Base-by-base conservation (phyloP, 441 rosid species). In the Pelargonium cotyledonis region DNA sequence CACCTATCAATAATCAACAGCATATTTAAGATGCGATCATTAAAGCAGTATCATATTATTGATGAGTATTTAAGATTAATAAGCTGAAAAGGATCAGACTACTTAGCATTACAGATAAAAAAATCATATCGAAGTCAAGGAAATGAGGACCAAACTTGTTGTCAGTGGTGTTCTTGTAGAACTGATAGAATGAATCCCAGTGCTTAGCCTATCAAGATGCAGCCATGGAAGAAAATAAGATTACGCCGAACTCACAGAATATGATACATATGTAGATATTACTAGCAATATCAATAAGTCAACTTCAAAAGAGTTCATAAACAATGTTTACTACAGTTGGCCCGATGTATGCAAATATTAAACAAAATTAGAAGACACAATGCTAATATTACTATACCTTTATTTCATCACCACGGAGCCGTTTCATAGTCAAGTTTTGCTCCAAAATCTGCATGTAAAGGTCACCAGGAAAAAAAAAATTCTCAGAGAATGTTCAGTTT, bases 141-240 rank as follows among this genome's bases (percentile, higher is more conserved):
- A 63, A 68, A 63, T 69, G 26, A 57, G 70, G 70, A 80, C 85
- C 85, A 31, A 74, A 94, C 98, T 89, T 94, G 89, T 91, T 94
- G 82, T 91, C 91, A 5, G 97, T 89, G 19, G 97, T 94, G 86
- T 86, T 94, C 81, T 74, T 80, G 89, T 91, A 94, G 86, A 94
- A 94, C 18, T 63, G 65, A 80, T 89, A 91, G 88, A 94, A 91
- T 69, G 95, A 80, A 83, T 94, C 97, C 99, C 99, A 94, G 69
- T 94, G 94, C 72, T 65, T 79, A 70, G 89, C 97, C 99, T 94
- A 92, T 73, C 65, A 72, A 72, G 68, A 73, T 58, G 21, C 67
- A 77, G 66, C 15, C 58, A 67, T 69, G 65, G 5, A 46, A 55
- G 44, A 55, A 4, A 19, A 63, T 7, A 67, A 75, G 10, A 40